Percentiles rank a stretch among this genome's conserved stretches.
phyloP scores from a whole-genome alignment of 306 rosid genomes.

The Castanea mollissima region DNA sequence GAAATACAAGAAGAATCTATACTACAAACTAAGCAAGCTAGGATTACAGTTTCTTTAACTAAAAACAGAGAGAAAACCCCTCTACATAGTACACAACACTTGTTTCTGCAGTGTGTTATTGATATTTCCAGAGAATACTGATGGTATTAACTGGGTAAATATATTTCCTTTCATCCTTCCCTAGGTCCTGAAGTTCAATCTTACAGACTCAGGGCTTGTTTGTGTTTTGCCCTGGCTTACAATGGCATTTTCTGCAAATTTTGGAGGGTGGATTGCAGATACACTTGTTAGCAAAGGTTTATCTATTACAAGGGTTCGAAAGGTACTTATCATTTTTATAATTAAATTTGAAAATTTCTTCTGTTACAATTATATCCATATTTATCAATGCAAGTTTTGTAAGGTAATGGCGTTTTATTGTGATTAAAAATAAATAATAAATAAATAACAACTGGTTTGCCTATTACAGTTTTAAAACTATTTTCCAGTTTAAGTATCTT shows the following conservation, averaged over 20 bases:
- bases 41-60: too few relatives aligned
- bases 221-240: conserved; percentile 91
- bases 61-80: too few relatives aligned
- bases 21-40: too few relatives aligned
- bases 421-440: not conserved
- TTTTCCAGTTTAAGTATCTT: not conserved
- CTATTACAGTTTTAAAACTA: not conserved
- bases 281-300: conserved; percentile 84
- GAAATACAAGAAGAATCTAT: too few relatives aligned
- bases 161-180: not conserved
- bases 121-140: not conserved
- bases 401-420: not conserved
- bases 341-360: not conserved
- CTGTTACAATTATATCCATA: not conserved
- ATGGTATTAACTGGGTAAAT: not conserved
- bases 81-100: too few relatives aligned
- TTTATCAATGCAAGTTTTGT: not conserved
- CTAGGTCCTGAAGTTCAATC: conserved; percentile 98
- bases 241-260: conserved; percentile 95
- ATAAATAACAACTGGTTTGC: not conserved
- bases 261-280: conserved; percentile 99
- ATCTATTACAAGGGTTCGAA: conserved; percentile 86
- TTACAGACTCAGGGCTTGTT: conserved; percentile 89
- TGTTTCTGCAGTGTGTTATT: too few relatives aligned
- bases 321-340: conserved; percentile 49